Conservation (phyloP, 257 asterid species). For the Eucommia ulmoides region DNA sequence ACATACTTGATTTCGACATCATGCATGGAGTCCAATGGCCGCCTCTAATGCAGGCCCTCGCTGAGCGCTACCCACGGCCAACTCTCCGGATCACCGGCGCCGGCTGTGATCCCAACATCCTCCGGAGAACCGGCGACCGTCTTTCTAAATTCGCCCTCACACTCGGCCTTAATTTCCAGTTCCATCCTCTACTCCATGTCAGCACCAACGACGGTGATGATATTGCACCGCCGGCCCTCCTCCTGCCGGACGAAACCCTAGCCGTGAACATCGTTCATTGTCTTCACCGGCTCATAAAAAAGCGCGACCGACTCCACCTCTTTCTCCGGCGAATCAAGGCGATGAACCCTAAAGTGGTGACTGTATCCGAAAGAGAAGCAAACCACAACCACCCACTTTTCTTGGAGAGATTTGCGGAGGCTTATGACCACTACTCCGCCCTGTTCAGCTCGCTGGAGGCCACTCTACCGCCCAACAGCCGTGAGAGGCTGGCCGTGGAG, state of each 20-base stretch:
- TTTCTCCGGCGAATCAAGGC: slow-evolving; percentile 52
- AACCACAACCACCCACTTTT: slow-evolving; percentile 70
- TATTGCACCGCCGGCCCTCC: slow-evolving; percentile 18
- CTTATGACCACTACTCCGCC: slow-evolving; percentile 73
- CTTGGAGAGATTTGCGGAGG: slow-evolving; percentile 66
- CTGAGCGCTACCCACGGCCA: slow-evolving; percentile 65
- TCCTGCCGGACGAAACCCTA: slow-evolving; percentile 62
- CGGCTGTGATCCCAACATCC: slow-evolving; percentile 54
- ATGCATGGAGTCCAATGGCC: slow-evolving; percentile 99
- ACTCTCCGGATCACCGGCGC: slow-evolving; percentile 79
- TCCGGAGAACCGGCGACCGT: slow-evolving; percentile 77
- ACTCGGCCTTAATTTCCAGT: slow-evolving; percentile 63
- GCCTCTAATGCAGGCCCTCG: slow-evolving; percentile 87
- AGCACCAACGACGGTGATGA: slow-evolving; percentile 31
- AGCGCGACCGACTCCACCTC: slow-evolving; percentile 48
- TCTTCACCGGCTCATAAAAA: slow-evolving; percentile 51
- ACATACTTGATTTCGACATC: slow-evolving; percentile 86
- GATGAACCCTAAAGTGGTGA: slow-evolving; percentile 50
- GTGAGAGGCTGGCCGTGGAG: slow-evolving; percentile 69
- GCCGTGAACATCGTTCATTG: slow-evolving; percentile 75
- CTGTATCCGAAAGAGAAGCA: slow-evolving; percentile 80
- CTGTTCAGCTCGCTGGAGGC: slow-evolving; percentile 88
- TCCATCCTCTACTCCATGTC: slow-evolving; percentile 47
- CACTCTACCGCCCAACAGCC: slow-evolving; percentile 73
- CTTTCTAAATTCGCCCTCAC: slow-evolving; percentile 76